These are phyloP conservation scores for Iris pallida DNA, from an alignment of 116 monocot species.

Conservation along the genomic window DNA sequence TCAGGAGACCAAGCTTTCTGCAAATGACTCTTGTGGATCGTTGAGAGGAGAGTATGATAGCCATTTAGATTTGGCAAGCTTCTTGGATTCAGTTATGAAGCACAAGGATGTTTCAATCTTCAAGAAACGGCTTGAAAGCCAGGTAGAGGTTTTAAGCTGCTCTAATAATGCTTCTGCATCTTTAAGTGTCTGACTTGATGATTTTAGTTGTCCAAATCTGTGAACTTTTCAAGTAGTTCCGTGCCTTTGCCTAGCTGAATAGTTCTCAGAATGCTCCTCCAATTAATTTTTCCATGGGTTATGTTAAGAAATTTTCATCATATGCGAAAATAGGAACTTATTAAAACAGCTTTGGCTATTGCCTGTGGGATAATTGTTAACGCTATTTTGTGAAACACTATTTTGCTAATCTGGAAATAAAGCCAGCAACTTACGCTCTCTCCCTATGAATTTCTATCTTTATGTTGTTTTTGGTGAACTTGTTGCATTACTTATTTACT, in stretches of 20 bases:
- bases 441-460: too few species aligned
- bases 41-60: slow-evolving; percentile 4
- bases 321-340: too few species aligned
- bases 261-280: neutral
- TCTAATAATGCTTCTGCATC: neutral
- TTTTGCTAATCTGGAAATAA: too few species aligned
- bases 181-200: neutral
- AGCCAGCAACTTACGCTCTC: too few species aligned
- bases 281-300: neutral
- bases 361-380: too few species aligned
- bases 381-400: too few species aligned
- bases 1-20: neutral
- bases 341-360: too few species aligned
- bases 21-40: slow-evolving; percentile 5
- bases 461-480: too few species aligned
- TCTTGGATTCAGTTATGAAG: slow-evolving; percentile 35
- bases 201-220: neutral
- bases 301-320: too few species aligned
- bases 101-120: slow-evolving; percentile 36
- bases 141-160: slow-evolving; percentile 23
- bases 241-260: neutral
- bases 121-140: slow-evolving; percentile 29
- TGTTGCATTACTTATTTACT: too few species aligned
- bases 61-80: slow-evolving; percentile 17
- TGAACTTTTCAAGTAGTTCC: neutral